Base-by-base conservation (phyloP, 2,329 filamentous ascomycete species). In the Exophiala alcalophila region DNA sequence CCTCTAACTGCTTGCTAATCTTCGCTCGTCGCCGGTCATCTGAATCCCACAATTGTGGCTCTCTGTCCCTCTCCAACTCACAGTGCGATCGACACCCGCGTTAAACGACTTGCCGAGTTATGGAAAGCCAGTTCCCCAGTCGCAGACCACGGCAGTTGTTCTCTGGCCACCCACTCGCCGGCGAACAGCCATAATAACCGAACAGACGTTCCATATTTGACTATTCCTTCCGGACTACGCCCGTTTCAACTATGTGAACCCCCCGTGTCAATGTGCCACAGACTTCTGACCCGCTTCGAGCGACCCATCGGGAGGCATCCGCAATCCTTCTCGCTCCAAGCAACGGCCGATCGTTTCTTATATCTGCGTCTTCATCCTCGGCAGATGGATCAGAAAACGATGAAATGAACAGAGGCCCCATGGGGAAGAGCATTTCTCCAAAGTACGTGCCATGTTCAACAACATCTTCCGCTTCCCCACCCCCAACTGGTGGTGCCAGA, bases 351-450 rank as follows among this genome's bases (percentile, higher is more conserved):
- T n/a, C n/a, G n/a, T n/a, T n/a, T n/a, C n/a, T n/a, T n/a, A n/a
- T n/a, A n/a, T n/a, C n/a, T n/a, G n/a, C n/a, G n/a, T n/a, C n/a
- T n/a, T n/a, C n/a, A n/a, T n/a, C n/a, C n/a, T 40, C 38, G 38
- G 38, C 38, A 40, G 29, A 40, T 40, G 28, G 5, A 20, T 21
- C 29, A 27, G 21, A 11, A n/a, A 40, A 21, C 23, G n/a, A n/a
- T n/a, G n/a, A n/a, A n/a, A 12, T 23, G 4, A 12, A 26, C 18
- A 12, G 6, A 31, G 21, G 20, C 21, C 38, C 38, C 38, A 27
- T 40, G 38, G 38, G 38, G 38, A 40, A 40, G 28, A 12, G 28
- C 16, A 25, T 14, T 35, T 21, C 38, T 40, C 38, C 38, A 40
- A 40, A 21, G 18, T n/a, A n/a, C n/a, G n/a, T n/a, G n/a, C n/a